Evolutionary conservation across 140 eudicot genomes (phyloP), one percentile per base, ranked within the genome.

Genomic region (Flaveria floridana): DNA sequence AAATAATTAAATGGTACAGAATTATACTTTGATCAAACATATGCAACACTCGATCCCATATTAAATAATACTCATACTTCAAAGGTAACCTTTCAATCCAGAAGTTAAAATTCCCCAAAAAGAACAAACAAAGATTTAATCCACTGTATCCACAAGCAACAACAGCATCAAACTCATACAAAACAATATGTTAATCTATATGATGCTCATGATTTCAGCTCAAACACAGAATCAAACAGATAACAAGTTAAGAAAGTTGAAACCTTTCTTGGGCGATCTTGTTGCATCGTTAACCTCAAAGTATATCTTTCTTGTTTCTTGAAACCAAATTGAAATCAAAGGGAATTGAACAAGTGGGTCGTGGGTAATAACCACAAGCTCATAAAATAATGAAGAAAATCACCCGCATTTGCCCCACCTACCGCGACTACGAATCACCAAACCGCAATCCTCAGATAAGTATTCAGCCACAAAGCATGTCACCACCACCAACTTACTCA

Each of bases 391-490:
- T 37, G 16, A 55, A 23, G 41, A 63, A 34, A 48, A 19, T 74
- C 86, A 85, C 63, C 86, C 86, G 58, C 86, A 85, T 76, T 85
- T 87, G 68, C 89, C 86, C 87, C 92, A 85, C 74, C 89, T 73
- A 59, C 86, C 82, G 19, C 87, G 80, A 76, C 86, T 85, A 8
- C 89, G 84, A 74, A 86, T 84, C 42, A 82, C 67, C 72, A 87
- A 84, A 65, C 82, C 75, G 58, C 78, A 84, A 66, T 82, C 86
- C 78, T 75, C 85, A 63, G 70, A 73, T 58, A 73, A 74, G 44
- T 76, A 63, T 50, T 68, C 61, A n/a, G 28, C 67, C 74, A 72
- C 47, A 65, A 42, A 71, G 72, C 41, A 34, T 34, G 41, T 7
- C 41, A 34, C 41, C 8, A 6, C 41, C 41, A 34, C 41, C 41